Conservation (phyloP, 2,329 filamentous ascomycete genomes). For the Bipolaris bicolor region DNA sequence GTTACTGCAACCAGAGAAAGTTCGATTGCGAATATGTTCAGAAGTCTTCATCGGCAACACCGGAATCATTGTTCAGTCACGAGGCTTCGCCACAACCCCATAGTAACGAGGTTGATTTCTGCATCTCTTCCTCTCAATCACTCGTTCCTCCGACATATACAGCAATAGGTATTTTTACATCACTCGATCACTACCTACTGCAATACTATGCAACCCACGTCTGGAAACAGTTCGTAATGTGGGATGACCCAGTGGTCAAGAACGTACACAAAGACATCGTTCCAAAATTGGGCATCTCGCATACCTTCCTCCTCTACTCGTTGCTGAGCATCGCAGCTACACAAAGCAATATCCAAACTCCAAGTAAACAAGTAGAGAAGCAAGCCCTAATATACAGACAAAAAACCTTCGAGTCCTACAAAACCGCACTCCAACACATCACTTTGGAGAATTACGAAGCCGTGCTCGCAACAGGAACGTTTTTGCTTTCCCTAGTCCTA, state of each 20-base stretch:
- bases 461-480: constrained; percentile 34
- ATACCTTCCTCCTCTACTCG: constrained; percentile 34
- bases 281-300: constrained; percentile 29
- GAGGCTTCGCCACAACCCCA: background rate
- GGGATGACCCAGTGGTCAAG: constrained; percentile 23
- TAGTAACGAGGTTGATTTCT: constrained; percentile 22
- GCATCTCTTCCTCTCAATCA: constrained; percentile 12
- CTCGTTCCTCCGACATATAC: constrained; percentile 28
- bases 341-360: constrained; percentile 24
- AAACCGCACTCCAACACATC: constrained; percentile 35
- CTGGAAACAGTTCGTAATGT: constrained; percentile 32
- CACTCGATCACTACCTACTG: constrained; percentile 29
- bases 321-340: constrained; percentile 38
- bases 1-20: constrained; percentile 35
- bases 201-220: constrained; percentile 35
- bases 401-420: constrained; percentile 36
- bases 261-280: constrained; percentile 32
- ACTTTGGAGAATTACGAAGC: constrained; percentile 42
- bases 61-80: background rate
- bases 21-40: constrained; percentile 33
- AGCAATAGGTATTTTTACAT: constrained; percentile 30
- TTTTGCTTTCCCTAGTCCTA: constrained; percentile 31
- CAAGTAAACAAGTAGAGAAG: constrained; percentile 20
- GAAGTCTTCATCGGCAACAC: constrained; percentile 9
- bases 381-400: constrained; percentile 34